A percentile compares a stretch with the other conserved stretches of the same genome.
Conservation (phyloP, 352 stramenopile genomes). For the Phytophthora fragariaefolia region DNA sequence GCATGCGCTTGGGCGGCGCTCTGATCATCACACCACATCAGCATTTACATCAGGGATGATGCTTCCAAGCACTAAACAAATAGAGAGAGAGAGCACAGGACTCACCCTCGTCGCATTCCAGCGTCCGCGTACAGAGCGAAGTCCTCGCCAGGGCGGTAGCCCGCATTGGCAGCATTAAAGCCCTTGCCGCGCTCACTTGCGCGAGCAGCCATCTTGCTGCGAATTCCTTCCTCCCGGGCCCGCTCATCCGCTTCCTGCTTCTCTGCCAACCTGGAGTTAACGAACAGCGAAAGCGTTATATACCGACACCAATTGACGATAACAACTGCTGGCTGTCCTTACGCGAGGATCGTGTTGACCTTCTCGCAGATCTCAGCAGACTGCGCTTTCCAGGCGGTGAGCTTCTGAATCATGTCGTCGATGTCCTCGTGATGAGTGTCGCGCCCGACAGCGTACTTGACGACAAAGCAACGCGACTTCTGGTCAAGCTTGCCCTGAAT, state of each 20-base stretch:
- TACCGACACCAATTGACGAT: neutral
- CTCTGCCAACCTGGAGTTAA: conserved; percentile 53
- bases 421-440: conserved; percentile 89
- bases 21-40: conserved; percentile 20
- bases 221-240: conserved; percentile 54
- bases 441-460: conserved; percentile 90
- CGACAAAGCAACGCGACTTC: conserved; percentile 77
- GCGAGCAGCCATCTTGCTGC: conserved; percentile 58
- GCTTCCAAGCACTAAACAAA: neutral
- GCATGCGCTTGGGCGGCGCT: conserved; percentile 53
- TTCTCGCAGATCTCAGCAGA: conserved; percentile 62
- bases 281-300: conserved; percentile 10
- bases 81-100: neutral
- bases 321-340: conserved; percentile 1
- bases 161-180: conserved; percentile 25
- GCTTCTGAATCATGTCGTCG: conserved; percentile 89
- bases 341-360: conserved; percentile 79
- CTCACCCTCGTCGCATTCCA: conserved; percentile 57
- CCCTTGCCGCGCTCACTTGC: conserved; percentile 59
- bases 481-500: conserved; percentile 92
- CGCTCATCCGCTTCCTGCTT: conserved; percentile 60
- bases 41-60: neutral
- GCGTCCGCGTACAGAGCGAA: conserved; percentile 51
- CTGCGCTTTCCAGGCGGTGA: conserved; percentile 82
- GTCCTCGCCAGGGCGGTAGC: conserved; percentile 55